Evolutionary conservation across 805 yeast species (phyloP).

Genomic region (Debaryomyces castellii): DNA sequence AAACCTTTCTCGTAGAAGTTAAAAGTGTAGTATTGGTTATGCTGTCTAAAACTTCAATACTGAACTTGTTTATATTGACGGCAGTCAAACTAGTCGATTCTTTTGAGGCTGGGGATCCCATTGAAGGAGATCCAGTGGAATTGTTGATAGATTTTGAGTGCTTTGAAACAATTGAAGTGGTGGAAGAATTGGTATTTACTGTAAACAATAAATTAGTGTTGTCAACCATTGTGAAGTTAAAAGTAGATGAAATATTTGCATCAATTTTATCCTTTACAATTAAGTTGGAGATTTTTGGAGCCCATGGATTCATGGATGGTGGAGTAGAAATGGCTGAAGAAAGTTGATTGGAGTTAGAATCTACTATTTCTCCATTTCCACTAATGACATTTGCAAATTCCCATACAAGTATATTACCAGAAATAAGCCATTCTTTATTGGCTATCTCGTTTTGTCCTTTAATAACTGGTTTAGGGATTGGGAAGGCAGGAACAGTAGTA

Average conservation of each 20-base stretch:
- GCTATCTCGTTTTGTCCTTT: slow-evolving; percentile 12
- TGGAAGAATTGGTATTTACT: slow-evolving; percentile 13
- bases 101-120: slow-evolving; percentile 9
- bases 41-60: slow-evolving; percentile 4
- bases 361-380: slow-evolving; percentile 16
- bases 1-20: slow-evolving; percentile 4
- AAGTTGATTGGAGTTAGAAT: slow-evolving; percentile 11
- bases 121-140: slow-evolving; percentile 16
- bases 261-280: slow-evolving; percentile 15
- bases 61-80: slow-evolving; percentile 8
- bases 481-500: slow-evolving; percentile 12
- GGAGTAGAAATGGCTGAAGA: slow-evolving; percentile 21
- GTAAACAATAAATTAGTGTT: slow-evolving; percentile 17
- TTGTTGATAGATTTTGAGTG: not conserved
- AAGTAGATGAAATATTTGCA: slow-evolving; percentile 13
- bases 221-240: slow-evolving; percentile 11
- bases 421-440: slow-evolving; percentile 20
- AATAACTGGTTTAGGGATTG: slow-evolving; percentile 18
- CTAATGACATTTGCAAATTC: slow-evolving; percentile 12
- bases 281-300: slow-evolving; percentile 16
- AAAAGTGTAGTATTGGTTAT: slow-evolving; percentile 5
- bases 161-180: slow-evolving; percentile 12
- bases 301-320: slow-evolving; percentile 19
- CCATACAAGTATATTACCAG: slow-evolving; percentile 28
- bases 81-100: slow-evolving; percentile 4